Conservation (phyloP, 192 early-diverging fungal genomes). For the Glomus cerebriforme region DNA sequence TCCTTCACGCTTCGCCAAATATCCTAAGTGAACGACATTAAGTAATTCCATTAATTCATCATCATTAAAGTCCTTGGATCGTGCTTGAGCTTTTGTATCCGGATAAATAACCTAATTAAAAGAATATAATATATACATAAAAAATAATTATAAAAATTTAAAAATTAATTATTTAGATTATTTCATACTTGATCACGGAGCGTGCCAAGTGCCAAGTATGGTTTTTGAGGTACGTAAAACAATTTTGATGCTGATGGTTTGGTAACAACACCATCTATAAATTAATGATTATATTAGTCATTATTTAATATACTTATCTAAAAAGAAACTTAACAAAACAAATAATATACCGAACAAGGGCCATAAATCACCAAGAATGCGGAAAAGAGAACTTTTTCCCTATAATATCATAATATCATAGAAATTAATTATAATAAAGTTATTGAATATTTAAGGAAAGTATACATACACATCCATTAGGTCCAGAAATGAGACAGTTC, state of each 20-base stretch:
- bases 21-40: slow-evolving; percentile 67
- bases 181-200: slow-evolving; percentile 74
- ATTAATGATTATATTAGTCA: neutral
- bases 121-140: no score
- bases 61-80: slow-evolving; percentile 61
- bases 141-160: no score
- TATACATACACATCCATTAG: slow-evolving; percentile 51
- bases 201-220: slow-evolving; percentile 77
- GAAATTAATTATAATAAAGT: neutral
- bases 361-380: slow-evolving; percentile 67
- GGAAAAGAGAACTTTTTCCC: slow-evolving; percentile 65
- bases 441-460: neutral
- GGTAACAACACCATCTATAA: slow-evolving; percentile 52
- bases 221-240: slow-evolving; percentile 89
- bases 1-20: slow-evolving; percentile 70
- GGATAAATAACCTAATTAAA: slow-evolving; percentile 70
- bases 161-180: no score
- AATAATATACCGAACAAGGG: slow-evolving; percentile 55
- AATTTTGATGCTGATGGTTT: slow-evolving; percentile 63
- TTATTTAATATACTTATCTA: no score
- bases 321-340: neutral
- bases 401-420: no score
- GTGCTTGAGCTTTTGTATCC: slow-evolving; percentile 69
- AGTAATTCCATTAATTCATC: slow-evolving; percentile 66
- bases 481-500: slow-evolving; percentile 73